phyloP scores from a whole-genome alignment of 371 early-diverging fungal species.

The Mucor plumbeus region DNA sequence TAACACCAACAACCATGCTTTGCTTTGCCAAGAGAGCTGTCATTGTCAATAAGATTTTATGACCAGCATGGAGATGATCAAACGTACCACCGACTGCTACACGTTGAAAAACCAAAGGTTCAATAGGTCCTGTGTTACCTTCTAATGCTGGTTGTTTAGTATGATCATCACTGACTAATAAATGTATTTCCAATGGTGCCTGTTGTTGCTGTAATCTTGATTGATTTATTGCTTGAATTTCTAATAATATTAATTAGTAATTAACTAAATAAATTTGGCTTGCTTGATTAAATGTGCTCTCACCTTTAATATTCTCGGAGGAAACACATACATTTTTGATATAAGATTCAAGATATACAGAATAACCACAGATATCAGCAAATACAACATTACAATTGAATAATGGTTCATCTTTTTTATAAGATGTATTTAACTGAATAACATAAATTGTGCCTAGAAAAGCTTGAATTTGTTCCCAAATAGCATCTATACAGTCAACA shows the following conservation, averaged over 20 bases:
- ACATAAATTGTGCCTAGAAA: constrained; percentile 43
- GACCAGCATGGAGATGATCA: constrained; percentile 96
- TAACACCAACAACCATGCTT: constrained; percentile 78
- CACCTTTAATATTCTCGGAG: not conserved
- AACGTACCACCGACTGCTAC: constrained; percentile 96
- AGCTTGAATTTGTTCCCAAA: constrained; percentile 43
- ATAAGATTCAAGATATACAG: constrained; percentile 24
- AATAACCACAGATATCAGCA: constrained; percentile 40
- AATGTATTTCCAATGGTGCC: not conserved
- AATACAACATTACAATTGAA: constrained; percentile 46
- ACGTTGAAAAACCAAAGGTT: constrained; percentile 35
- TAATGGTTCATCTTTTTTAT: constrained; percentile 32
- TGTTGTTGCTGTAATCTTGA: not conserved
- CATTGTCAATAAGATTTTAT: constrained; percentile 90
- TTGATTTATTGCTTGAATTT: no score
- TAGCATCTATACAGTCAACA: constrained; percentile 17
- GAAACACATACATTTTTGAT: constrained; percentile 24
- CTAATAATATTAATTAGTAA: no score
- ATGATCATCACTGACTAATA: constrained; percentile 1
- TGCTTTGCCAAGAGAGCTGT: constrained; percentile 70
- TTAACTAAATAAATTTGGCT: no score
- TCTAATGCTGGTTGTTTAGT: not conserved
- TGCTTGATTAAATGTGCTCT: no score
- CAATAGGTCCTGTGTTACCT: constrained; percentile 18
- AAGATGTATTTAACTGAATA: constrained; percentile 32